Base-by-base conservation (phyloP, 331 rosid species). In the Acacia pycnantha region DNA sequence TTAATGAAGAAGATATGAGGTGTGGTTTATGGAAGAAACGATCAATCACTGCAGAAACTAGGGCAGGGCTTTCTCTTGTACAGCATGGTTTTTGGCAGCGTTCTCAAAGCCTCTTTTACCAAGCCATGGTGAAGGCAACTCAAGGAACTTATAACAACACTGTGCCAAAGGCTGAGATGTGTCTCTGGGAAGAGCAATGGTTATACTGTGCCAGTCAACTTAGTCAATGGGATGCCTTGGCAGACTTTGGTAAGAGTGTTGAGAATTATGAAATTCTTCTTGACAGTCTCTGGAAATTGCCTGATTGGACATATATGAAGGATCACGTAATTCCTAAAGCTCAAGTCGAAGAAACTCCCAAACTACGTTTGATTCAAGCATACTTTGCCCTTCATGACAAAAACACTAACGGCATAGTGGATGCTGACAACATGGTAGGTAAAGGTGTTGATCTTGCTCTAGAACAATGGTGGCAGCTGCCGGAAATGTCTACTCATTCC, bases 71-170 rank as follows among this genome's bases (percentile, higher is more conserved):
- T 82, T 96, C 99, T 58, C 88, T 96, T 73, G 98, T 92, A 87
- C 99, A 96, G 92, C 99, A 96, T 82, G 99, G 99, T 82, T 94
- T 91, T 79, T 96, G 99, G 99, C 99, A 92, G 83, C 99, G 91
- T 77, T 98, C 99, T 84, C 99, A 96, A 87, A 94, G 93, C 85
- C 98, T 96, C 81, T 96, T 96, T 84, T 96, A 91, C 86, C 99
- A 96, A 86, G 98, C 97, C 73, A 96, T 96, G 99, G 92, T 96
- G 62, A 96, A 96, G 91, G 97, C 99, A 47, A 91, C 99, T 81
- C 99, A 96, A 90, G 99, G 99, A 72, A 72, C 77, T 15, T 72
- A 72, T 48, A 72, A 72, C 44, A 72, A 72, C 77, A 48, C 77
- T 48, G 77, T 72, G 62, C 77, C 77, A 16, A 72, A 72, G 44